A percentile compares a stretch with the other conserved stretches of the same genome.
Conservation (phyloP, 2,329 filamentous ascomycete species). For the Aspergillus fumigatus region DNA sequence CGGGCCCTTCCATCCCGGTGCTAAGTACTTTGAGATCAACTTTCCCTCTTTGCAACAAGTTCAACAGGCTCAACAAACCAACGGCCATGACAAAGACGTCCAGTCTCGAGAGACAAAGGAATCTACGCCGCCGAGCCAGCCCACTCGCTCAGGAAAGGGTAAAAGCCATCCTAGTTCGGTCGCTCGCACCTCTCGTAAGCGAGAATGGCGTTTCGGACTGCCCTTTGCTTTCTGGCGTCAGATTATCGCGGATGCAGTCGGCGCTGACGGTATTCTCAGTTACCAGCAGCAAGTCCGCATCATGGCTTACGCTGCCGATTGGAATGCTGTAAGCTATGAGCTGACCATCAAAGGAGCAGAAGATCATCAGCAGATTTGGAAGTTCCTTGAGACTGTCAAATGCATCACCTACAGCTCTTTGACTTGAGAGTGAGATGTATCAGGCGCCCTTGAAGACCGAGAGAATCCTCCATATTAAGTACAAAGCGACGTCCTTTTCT, state of each 20-base stretch:
- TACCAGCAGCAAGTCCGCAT: constrained; percentile 25
- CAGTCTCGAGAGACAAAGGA: not conserved
- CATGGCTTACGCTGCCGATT: constrained; percentile 30
- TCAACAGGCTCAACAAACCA: not conserved
- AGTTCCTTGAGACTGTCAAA: constrained; percentile 28
- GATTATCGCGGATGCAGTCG: constrained; percentile 27
- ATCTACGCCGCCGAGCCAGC: not conserved
- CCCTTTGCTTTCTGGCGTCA: constrained; percentile 24
- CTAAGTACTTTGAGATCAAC: constrained; percentile 13
- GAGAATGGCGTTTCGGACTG: constrained; percentile 22
- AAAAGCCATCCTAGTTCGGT: not conserved
- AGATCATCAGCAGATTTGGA: constrained; percentile 32
- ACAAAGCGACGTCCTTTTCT: not conserved
- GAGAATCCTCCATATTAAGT: not conserved
- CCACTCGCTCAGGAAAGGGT: constrained; percentile 4
- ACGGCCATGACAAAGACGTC: not conserved
- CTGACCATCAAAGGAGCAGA: constrained; percentile 25
- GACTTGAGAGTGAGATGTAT: constrained; percentile 5
- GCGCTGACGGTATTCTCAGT: constrained; percentile 22
- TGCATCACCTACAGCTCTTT: constrained; percentile 28
- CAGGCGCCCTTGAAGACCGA: not conserved
- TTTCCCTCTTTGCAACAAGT: constrained; percentile 16
- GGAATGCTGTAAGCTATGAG: constrained; percentile 26
- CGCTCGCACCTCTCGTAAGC: constrained; percentile 5
- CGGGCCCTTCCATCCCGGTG: constrained; percentile 14